Evolutionary conservation across 106 monocot genomes (phyloP), one percentile per base, ranked within the genome.

Genomic region (Xerophyta viscosa): DNA sequence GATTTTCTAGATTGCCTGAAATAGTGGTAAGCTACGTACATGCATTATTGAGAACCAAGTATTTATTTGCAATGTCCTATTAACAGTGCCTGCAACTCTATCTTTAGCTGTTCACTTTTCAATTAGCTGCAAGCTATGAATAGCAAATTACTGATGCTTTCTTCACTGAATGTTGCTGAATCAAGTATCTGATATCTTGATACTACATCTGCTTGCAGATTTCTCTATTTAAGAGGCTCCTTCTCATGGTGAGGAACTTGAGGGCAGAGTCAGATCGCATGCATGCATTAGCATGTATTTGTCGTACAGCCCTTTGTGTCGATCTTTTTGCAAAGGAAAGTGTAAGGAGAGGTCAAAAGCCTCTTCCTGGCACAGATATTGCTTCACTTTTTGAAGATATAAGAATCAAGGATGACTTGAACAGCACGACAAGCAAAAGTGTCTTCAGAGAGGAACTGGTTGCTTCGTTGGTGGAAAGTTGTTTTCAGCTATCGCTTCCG

Each of bases 291-390:
- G 96, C 96, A 30, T 96, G 96, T 50, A 96, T 96, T 59, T 89
- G 89, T 51, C 89, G 96, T 20, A 86, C 96, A 33, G 96, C 96
- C 33, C 85, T 96, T 49, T 96, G 96, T 77, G 96, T 96, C 44
- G 89, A 96, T 74, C 96, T 96, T 56, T 96, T 96, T 79, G 96
- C 96, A 47, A 96, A 96, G 65, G 96, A 96, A 73, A 96, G 89
- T 58, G 96, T 96, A 4, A 60, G 96, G 33, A 75, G 96, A 73
- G 96, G 96, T 21, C 96, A 96, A 45, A 96, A 96, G 43, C 96
- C 96, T 52, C 76, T 96, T 36, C 66, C 96, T 31, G 89, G 96
- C n/a, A 96, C 96, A 29, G 96, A 96, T 52, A 84, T 96, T 57
- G 76, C 89, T 48, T 96, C 96, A 24, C 82, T 96, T 51, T 89